Conservation (phyloP, 139 green algal species). For the Chlorella sorokiniana region DNA sequence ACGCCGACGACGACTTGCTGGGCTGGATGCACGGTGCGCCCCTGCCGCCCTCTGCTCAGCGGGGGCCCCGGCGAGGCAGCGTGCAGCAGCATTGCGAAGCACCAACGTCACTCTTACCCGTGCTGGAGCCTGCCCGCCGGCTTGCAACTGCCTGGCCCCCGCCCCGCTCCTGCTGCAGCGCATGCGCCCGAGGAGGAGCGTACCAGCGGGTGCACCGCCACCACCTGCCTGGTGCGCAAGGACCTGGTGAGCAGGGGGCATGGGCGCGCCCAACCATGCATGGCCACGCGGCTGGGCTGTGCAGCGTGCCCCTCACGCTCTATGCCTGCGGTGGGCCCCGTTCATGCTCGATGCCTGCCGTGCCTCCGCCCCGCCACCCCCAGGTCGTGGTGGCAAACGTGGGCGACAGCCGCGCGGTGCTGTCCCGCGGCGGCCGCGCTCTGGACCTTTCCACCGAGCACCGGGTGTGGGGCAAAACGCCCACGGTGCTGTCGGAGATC, state of each 20-base stretch:
- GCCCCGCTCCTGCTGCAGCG: conserved; percentile 24
- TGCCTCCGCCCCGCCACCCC: background rate
- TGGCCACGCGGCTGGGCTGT: background rate
- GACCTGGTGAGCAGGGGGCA: background rate
- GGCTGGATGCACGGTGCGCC: conserved; percentile 46
- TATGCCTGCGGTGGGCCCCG: background rate
- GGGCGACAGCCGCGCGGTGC: conserved; percentile 73
- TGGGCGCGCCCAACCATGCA: background rate
- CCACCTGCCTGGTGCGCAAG: conserved; percentile 31
- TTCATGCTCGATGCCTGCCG: background rate
- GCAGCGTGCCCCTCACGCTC: background rate
- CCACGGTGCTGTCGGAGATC: conserved; percentile 49
- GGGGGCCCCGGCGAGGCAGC: no score
- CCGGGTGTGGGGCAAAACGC: conserved; percentile 54
- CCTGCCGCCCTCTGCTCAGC: background rate
- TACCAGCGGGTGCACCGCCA: conserved; percentile 44
- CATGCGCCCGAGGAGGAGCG: conserved; percentile 23
- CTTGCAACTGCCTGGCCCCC: background rate
- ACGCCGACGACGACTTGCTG: conserved; percentile 56
- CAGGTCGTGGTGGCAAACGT: conserved; percentile 77
- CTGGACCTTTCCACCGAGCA: conserved; percentile 63
- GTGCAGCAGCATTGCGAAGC: background rate
- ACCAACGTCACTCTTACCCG: background rate
- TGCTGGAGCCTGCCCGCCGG: background rate
- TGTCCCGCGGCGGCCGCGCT: conserved; percentile 52